A percentile compares a stretch with the other conserved stretches of the same genome.
Conservation (phyloP, 2,329 filamentous ascomycete genomes). For the Orbilia blumenaviensis region DNA sequence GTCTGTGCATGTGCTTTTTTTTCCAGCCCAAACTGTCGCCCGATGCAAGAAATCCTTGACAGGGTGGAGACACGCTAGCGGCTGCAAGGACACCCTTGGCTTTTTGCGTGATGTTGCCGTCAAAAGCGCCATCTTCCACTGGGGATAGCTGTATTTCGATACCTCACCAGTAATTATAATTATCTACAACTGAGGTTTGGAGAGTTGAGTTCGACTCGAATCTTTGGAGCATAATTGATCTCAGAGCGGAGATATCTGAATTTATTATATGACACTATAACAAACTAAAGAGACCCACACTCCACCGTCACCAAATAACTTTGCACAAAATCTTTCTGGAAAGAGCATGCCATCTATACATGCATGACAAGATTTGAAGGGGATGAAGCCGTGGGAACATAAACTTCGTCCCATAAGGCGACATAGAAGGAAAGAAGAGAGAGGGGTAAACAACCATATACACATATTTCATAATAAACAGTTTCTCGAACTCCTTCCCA, state of each 20-base stretch:
- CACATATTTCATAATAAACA: constrained; percentile 49
- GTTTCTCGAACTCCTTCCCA: constrained; percentile 54
- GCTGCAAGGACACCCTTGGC: constrained; percentile 27
- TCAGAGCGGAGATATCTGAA: constrained; percentile 54
- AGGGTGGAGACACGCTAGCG: constrained; percentile 18
- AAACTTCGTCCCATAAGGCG: constrained; percentile 56
- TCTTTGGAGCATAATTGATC: not conserved
- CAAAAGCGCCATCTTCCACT: constrained; percentile 9
- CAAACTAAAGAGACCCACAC: constrained; percentile 44
- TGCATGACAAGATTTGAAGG: constrained; percentile 46
- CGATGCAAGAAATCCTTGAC: constrained; percentile 27
- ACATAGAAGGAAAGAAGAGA: constrained; percentile 57
- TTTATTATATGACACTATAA: constrained; percentile 53
- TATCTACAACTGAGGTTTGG: too few species aligned
- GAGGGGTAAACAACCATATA: constrained; percentile 56
- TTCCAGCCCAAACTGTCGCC: not conserved
- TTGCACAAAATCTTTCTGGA: constrained; percentile 53
- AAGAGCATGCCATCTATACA: constrained; percentile 47
- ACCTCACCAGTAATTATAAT: too few species aligned
- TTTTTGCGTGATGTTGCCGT: constrained; percentile 32
- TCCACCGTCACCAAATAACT: constrained; percentile 13
- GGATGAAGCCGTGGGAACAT: not conserved
- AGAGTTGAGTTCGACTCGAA: not conserved
- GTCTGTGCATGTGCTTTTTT: constrained; percentile 36
- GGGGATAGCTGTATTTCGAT: not conserved